phyloP scores from a whole-genome alignment of 1,139 yeast species.

The Sugiyamaella neomexicana region DNA sequence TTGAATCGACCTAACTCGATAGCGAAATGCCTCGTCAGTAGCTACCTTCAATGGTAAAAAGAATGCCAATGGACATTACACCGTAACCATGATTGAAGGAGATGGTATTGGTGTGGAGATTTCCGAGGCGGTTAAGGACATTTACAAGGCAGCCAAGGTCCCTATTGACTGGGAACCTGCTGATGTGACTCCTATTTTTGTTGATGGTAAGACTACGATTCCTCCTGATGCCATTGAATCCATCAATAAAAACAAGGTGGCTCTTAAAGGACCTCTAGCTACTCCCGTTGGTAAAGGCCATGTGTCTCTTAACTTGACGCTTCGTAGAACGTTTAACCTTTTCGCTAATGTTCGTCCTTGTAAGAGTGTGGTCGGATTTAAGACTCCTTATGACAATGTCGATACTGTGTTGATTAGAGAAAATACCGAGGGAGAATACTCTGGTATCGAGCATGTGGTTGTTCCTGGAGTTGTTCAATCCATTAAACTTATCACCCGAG shows the following conservation, averaged over 20 bases:
- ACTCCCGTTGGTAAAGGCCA: slow-evolving; percentile 99
- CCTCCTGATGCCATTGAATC: slow-evolving; percentile 92
- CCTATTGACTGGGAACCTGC: slow-evolving; percentile 98
- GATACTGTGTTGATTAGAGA: slow-evolving; percentile 97
- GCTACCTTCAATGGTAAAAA: slow-evolving; percentile 60
- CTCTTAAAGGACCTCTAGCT: slow-evolving; percentile 96
- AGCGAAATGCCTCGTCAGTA: slow-evolving; percentile 42
- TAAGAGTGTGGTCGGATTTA: slow-evolving; percentile 86
- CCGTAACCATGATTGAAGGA: slow-evolving; percentile 96
- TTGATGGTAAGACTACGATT: slow-evolving; percentile 91
- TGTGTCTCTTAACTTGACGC: slow-evolving; percentile 92
- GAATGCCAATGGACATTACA: slow-evolving; percentile 61
- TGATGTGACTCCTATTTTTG: slow-evolving; percentile 90
- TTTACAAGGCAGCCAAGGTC: slow-evolving; percentile 88
- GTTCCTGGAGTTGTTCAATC: slow-evolving; percentile 99
- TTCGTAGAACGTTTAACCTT: slow-evolving; percentile 93
- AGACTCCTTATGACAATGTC: slow-evolving; percentile 92
- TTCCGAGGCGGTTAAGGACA: slow-evolving; percentile 87
- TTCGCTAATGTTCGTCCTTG: slow-evolving; percentile 99
- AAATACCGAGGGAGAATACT: slow-evolving; percentile 99
- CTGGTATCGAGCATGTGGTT: slow-evolving; percentile 97
- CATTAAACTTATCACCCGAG: slow-evolving; percentile 93
- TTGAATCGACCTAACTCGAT: slow-evolving; percentile 4
- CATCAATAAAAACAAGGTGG: slow-evolving; percentile 88
- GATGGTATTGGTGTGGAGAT: slow-evolving; percentile 98